Evolutionary conservation across 805 yeast species (phyloP).

Genomic region (Ogataea trehalophila): DNA sequence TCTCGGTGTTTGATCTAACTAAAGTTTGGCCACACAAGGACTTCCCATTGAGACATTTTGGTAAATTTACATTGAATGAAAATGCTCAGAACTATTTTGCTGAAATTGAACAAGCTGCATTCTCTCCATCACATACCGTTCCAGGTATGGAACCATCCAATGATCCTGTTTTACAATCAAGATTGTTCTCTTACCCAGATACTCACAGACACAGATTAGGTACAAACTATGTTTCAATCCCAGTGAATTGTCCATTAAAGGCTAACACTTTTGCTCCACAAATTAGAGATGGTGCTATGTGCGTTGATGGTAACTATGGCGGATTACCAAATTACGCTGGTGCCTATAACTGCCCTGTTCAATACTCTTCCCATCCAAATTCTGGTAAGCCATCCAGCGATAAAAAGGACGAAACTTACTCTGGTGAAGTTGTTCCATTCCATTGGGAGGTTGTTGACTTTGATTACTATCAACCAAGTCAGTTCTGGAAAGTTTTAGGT

Average conservation of each 20-base stretch:
- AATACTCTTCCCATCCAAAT: conserved; percentile 35
- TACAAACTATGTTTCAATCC: conserved; percentile 74
- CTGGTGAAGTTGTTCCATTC: conserved; percentile 52
- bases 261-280: conserved; percentile 57
- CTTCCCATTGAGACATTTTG: conserved; percentile 83
- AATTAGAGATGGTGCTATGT: conserved; percentile 80
- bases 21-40: conserved; percentile 89
- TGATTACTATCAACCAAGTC: conserved; percentile 76
- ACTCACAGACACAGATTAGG: conserved; percentile 83
- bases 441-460: conserved; percentile 73
- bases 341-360: conserved; percentile 46
- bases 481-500: conserved; percentile 73
- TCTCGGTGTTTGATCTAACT: conserved; percentile 85
- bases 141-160: conserved; percentile 81
- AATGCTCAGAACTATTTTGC: conserved; percentile 86
- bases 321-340: conserved; percentile 69
- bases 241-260: conserved; percentile 81
- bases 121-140: conserved; percentile 79
- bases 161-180: conserved; percentile 79
- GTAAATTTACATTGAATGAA: conserved; percentile 72
- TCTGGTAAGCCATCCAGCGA: conserved; percentile 20
- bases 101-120: conserved; percentile 82
- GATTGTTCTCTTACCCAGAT: conserved; percentile 79
- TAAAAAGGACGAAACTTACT: conserved; percentile 28
- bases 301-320: conserved; percentile 67